Base-by-base conservation (phyloP, 2,329 filamentous ascomycete genomes). In the Teratosphaeria epicoccoides region DNA sequence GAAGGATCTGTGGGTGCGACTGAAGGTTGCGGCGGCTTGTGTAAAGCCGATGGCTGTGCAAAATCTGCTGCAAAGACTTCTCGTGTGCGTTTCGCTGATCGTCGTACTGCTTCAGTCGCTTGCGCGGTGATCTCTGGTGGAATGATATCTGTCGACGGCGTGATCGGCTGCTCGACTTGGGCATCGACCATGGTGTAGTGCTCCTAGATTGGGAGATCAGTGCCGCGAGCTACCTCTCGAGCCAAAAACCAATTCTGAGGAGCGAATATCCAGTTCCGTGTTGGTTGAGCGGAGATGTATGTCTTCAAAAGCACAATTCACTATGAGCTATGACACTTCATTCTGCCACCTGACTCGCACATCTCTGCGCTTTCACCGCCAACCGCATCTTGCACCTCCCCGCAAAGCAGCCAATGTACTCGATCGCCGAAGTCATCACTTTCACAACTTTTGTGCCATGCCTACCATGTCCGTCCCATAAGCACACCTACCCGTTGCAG, bases 21-120 rank as follows among this genome's bases (percentile, higher is more conserved):
- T 3, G 71, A 67, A 46, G 69, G 60, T 48, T 70, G 70, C 12
- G 67, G 53, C 50, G 68, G 59, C 59, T 72, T 68, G 37, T 71
- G 66, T 28, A 76, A 65, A 11, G 70, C 70, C 17, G 64, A 62
- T 1, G 67, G 57, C 7, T 72, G 71, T 9, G 69, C 75, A 55
- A 76, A 77, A 58, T 78, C 76, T 60, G 74, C 70, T 47, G 72
- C 74, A 56, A 79, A 79, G 55, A 78, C 69, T 55, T 77, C 74
- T 57, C 76, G 69, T 49, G 76, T 79, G 45, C 76, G 71, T 61
- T 79, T 79, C 47, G 74, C 73, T 17, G 76, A 78, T 49, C 64
- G 66, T 49, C 70, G 70, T n/a, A 69, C 65, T 29, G 65, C 61
- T 50, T 67, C 55, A 33, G 52, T 51, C 22, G 65, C 63, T 17